Base-by-base conservation (phyloP, 2,329 filamentous ascomycete species). In the Botrytis elliptica region DNA sequence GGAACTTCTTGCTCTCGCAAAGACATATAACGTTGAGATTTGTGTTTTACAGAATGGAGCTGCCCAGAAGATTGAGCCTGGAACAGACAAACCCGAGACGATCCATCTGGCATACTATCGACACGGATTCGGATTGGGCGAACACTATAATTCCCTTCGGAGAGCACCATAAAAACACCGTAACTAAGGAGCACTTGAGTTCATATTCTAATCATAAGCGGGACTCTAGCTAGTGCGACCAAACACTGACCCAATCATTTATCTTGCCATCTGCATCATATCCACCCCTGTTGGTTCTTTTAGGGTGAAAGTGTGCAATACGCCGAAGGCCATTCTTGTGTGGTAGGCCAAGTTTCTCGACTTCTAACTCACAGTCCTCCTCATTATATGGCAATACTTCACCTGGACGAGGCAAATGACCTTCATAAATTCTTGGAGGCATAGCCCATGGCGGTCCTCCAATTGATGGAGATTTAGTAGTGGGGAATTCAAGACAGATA, bases 61-160 rank as follows among this genome's bases (percentile, higher is more conserved):
- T 73, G 90, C 93, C 73, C 93, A 97, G 81, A 91, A 88, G 77
- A 93, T 98, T 75, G 86, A 87, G 78, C 87, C 89, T 76, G 82
- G 78, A 25, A 81, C 83, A 42, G 83, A 84, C 70, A 85, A 84
- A 36, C 81, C 82, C 71, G 85, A 84, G 77, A 88, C 88, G 78
- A 89, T 88, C 77, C 98, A 96, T 95, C 82, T 99, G 82, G 95
- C 94, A 52, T 99, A 98, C 83, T 98, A 98, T 83, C 88, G 93
- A 79, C 94, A 98, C 84, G 93, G 93, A 67, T 98, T 97, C 82
- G 95, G 95, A 1, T 85, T 99, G 68, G 96, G 96, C 20, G 96
- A 98, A 85, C 96, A 99, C 84, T 99, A 99, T 84, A 99, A 99
- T 82, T 97, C 95, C 71, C 83, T 99, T 81, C 83, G 89, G 78